Conservation (phyloP, 2,329 filamentous ascomycete genomes). For the Aspergillus texensis region DNA sequence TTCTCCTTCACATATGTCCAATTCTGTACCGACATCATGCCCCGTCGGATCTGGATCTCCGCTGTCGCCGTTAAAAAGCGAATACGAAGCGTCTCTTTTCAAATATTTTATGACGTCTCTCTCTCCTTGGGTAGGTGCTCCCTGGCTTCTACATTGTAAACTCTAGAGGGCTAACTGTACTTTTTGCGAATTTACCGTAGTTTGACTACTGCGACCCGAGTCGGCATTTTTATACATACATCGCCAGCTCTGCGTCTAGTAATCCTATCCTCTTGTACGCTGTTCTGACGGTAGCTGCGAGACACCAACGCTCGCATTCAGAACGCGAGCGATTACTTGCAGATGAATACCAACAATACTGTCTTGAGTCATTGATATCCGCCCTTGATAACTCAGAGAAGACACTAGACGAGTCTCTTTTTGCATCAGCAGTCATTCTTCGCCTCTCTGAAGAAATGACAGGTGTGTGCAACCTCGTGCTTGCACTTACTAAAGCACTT, state of each 20-base stretch:
- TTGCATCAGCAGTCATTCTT: conserved; percentile 8
- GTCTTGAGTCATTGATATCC: conserved; percentile 3
- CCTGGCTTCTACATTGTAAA: not conserved
- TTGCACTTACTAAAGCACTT: not conserved
- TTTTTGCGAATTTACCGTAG: not conserved
- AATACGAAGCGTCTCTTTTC: conserved; percentile 6
- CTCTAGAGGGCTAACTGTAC: not conserved
- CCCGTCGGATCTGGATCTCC: not conserved
- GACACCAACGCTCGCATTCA: conserved; percentile 2
- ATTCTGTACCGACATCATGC: not conserved
- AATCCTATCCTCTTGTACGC: conserved; percentile 7
- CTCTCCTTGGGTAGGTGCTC: conserved; percentile 3
- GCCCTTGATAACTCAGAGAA: conserved; percentile 3
- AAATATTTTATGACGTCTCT: conserved; percentile 3
- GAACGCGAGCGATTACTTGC: not conserved
- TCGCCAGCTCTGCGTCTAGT: conserved; percentile 1
- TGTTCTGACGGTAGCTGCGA: conserved; percentile 5
- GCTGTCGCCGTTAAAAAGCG: not conserved
- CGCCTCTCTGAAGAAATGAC: conserved; percentile 9
- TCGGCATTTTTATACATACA: not conserved
- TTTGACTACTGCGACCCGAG: conserved; percentile 8
- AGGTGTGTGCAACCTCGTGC: not conserved
- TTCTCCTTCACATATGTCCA: not conserved
- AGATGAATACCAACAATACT: conserved; percentile 4
- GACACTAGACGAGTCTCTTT: conserved; percentile 3